Percentiles rank a stretch among this genome's conserved stretches.
Conservation (phyloP, 139 green algal genomes). For the Chlorokybus atmophyticus region DNA sequence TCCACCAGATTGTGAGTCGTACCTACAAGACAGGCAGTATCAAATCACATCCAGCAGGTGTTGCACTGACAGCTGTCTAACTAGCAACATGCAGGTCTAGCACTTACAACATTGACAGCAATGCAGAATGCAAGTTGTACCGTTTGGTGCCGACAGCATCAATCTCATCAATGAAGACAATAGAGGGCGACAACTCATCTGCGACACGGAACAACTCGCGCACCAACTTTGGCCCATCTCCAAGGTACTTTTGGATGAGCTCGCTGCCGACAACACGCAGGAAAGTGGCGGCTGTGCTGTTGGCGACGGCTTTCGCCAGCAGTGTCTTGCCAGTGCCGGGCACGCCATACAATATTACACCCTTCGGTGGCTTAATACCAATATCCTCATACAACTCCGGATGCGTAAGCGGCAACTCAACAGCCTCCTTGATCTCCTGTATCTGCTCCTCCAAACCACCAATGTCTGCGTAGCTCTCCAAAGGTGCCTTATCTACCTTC, state of each 20-base stretch:
- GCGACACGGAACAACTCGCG: constrained; percentile 95
- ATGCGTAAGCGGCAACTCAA: constrained; percentile 95
- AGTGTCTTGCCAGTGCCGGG: constrained; percentile 60
- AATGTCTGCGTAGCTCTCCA: constrained; percentile 93
- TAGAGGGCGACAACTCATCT: constrained; percentile 92
- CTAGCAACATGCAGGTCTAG: too few species aligned
- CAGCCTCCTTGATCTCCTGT: constrained; percentile 97
- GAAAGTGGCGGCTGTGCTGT: constrained; percentile 94
- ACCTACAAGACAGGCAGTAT: too few species aligned
- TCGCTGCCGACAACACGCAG: constrained; percentile 94
- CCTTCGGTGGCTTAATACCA: constrained; percentile 89
- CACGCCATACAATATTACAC: constrained; percentile 89
- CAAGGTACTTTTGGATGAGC: constrained; percentile 99
- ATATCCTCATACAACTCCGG: constrained; percentile 89
- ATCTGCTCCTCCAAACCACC: constrained; percentile 97
- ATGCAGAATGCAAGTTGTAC: constrained; percentile 8
- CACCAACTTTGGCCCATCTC: constrained; percentile 94
- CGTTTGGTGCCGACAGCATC: constrained; percentile 88
- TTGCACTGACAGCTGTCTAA: too few species aligned
- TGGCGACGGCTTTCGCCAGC: constrained; percentile 69
- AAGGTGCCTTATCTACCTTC: constrained; percentile 97
- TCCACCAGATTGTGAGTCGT: constrained; percentile 79
- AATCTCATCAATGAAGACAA: constrained; percentile 91
- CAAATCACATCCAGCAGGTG: too few species aligned
- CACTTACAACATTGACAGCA: constrained; percentile 1